Evolutionary conservation across 78 protist genomes (phyloP).

Genomic region (Dictyostelium purpureum): DNA sequence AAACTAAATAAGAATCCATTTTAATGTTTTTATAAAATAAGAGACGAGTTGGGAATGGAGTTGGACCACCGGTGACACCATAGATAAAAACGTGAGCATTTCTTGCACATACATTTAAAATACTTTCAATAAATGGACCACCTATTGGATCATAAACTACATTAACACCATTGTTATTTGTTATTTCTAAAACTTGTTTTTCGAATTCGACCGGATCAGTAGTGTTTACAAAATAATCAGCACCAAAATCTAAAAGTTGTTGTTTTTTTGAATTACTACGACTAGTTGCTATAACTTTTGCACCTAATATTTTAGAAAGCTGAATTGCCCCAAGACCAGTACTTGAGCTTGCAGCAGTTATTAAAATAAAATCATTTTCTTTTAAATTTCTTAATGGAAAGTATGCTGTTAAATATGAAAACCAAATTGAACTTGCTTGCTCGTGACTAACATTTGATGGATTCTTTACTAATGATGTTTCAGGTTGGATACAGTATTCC

Average conservation of each 20-base stretch:
- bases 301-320: neutral
- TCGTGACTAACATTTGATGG: neutral
- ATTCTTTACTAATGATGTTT: neutral
- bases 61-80: neutral
- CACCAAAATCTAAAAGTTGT: constrained; percentile 24
- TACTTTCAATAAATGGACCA: neutral
- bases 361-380: neutral
- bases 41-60: constrained; percentile 29
- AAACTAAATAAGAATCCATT: neutral
- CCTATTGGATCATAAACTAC: constrained; percentile 34
- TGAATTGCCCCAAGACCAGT: constrained; percentile 25
- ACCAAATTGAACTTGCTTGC: neutral
- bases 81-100: neutral
- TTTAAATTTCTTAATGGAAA: neutral
- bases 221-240: constrained; percentile 17
- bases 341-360: constrained; percentile 26
- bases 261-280: constrained; percentile 4
- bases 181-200: neutral
- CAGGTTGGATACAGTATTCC: neutral
- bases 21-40: neutral
- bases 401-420: neutral
- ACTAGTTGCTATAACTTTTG: constrained; percentile 42
- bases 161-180: constrained; percentile 16
- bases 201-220: neutral
- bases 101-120: neutral